A percentile compares a stretch with the other conserved stretches of the same genome.
These are phyloP conservation scores for Lasiosphaeris hirsuta DNA, from an alignment of 495 filamentous ascomycete species.

Conservation along the genomic window DNA sequence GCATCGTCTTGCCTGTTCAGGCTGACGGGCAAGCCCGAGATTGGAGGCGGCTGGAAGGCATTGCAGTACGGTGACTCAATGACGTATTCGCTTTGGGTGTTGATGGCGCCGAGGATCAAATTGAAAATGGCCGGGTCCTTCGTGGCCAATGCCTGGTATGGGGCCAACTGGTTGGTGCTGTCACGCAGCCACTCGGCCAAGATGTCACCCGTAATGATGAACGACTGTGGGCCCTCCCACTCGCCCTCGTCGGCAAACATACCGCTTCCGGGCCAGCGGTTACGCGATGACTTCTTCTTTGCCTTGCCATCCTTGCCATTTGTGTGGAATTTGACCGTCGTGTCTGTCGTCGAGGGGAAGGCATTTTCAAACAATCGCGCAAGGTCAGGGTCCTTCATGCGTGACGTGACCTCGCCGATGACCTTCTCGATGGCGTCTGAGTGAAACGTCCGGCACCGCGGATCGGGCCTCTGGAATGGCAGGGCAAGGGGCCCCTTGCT, in stretches of 20 bases:
- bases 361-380: conserved; percentile 93
- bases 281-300: conserved; percentile 17
- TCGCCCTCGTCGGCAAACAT: conserved; percentile 45
- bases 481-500: conserved; percentile 76
- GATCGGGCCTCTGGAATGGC: conserved; percentile 83
- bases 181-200: conserved; percentile 97
- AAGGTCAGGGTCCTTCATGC: conserved; percentile 82
- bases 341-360: conserved; percentile 95
- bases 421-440: conserved; percentile 83
- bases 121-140: conserved; percentile 71
- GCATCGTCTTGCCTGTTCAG: conserved; percentile 73
- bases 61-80: conserved; percentile 97
- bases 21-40: conserved; percentile 65
- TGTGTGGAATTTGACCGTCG: conserved; percentile 68
- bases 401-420: conserved; percentile 73
- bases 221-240: conserved; percentile 85
- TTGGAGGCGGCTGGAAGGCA: conserved; percentile 91
- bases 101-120: conserved; percentile 90
- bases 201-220: conserved; percentile 98
- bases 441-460: conserved; percentile 81
- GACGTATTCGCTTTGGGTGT: conserved; percentile 92
- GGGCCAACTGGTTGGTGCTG: conserved; percentile 89
- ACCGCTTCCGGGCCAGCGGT: conserved; percentile 2
- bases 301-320: conserved; percentile 39
- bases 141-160: conserved; percentile 81